Evolutionary conservation across 1,139 yeast genomes (phyloP).

Genomic region (Pichia sp.): DNA sequence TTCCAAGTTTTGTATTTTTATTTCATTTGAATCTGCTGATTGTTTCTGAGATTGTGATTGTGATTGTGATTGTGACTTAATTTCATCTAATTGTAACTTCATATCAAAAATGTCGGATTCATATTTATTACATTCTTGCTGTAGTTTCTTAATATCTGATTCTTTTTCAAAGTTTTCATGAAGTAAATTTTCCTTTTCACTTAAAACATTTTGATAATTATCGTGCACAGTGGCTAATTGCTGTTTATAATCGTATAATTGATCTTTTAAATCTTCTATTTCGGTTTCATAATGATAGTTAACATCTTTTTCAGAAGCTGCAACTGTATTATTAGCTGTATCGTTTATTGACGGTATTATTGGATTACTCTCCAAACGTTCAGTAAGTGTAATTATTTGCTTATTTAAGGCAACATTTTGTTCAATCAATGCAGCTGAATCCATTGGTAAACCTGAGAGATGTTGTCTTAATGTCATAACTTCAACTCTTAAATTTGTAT

Average conservation of each 20-base stretch:
- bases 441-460: slow-evolving; percentile 41
- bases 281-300: slow-evolving; percentile 1
- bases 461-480: slow-evolving; percentile 47
- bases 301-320: slow-evolving; percentile 1
- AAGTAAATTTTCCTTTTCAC: slow-evolving; percentile 16
- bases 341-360: no score
- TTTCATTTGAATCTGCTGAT: background rate
- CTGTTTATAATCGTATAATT: slow-evolving; percentile 11
- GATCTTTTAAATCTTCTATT: slow-evolving; percentile 8
- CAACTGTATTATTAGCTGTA: no score
- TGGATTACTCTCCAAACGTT: background rate
- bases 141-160: slow-evolving; percentile 20
- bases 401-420: slow-evolving; percentile 37
- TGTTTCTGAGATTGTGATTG: no score
- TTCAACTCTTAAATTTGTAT: slow-evolving; percentile 55
- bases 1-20: slow-evolving; percentile 12
- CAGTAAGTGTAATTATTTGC: slow-evolving; percentile 1
- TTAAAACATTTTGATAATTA: slow-evolving; percentile 6
- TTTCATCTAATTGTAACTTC: slow-evolving; percentile 2
- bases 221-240: background rate
- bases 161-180: slow-evolving; percentile 17
- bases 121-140: slow-evolving; percentile 1
- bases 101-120: slow-evolving; percentile 16
- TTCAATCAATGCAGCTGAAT: slow-evolving; percentile 34
- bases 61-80: background rate